phyloP scores from a whole-genome alignment of 1,284 basidiomycete species.

The Mycena sp. region DNA sequence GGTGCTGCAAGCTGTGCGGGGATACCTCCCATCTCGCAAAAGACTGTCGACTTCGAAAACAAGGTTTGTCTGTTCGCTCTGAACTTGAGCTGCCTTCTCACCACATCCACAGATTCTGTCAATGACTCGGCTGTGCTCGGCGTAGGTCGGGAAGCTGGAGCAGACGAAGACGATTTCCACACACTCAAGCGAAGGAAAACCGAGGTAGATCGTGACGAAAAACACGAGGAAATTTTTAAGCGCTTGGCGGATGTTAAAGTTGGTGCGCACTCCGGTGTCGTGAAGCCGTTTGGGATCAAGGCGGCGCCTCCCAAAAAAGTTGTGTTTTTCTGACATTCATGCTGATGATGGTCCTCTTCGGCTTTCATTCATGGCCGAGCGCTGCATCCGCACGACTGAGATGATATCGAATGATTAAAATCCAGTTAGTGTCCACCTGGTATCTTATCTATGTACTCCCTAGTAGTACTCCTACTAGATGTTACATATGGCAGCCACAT shows the following conservation, averaged over 20 bases:
- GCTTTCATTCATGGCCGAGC: too few relatives aligned
- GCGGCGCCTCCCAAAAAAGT: slow-evolving; percentile 58
- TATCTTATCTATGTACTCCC: too few relatives aligned
- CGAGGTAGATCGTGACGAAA: slow-evolving; percentile 70
- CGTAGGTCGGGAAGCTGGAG: slow-evolving; percentile 67
- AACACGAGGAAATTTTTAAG: slow-evolving; percentile 54
- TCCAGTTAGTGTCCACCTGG: too few relatives aligned
- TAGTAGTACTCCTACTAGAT: too few relatives aligned
- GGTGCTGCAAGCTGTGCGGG: slow-evolving; percentile 89
- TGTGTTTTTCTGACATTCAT: slow-evolving; percentile 66
- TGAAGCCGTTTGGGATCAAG: slow-evolving; percentile 53
- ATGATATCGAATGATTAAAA: too few relatives aligned
- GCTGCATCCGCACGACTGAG: too few relatives aligned
- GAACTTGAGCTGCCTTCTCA: slow-evolving; percentile 9
- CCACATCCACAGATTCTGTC: slow-evolving; percentile 35
- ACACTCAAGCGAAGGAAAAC: slow-evolving; percentile 70
- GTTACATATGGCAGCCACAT: too few relatives aligned
- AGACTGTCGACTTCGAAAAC: slow-evolving; percentile 77
- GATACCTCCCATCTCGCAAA: slow-evolving; percentile 88
- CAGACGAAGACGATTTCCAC: slow-evolving; percentile 96
- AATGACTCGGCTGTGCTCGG: slow-evolving; percentile 55
- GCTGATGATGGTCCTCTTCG: too few relatives aligned
- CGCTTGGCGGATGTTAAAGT: slow-evolving; percentile 54
- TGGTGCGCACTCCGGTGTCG: slow-evolving; percentile 54
- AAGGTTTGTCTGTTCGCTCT: slow-evolving; percentile 51